phyloP scores from a whole-genome alignment of 306 rosid genomes.

The Rosa persica region DNA sequence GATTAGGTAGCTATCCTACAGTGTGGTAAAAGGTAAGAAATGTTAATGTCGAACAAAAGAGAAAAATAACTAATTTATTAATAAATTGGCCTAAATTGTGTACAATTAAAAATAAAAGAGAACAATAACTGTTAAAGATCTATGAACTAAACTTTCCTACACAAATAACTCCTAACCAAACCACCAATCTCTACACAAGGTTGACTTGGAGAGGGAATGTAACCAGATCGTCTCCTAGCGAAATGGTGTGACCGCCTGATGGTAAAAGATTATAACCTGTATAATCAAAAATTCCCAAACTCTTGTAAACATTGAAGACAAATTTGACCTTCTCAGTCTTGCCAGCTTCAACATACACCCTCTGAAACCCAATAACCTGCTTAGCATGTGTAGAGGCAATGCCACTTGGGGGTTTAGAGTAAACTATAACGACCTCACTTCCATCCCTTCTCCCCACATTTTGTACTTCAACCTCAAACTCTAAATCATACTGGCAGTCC shows the following conservation, averaged over 20 bases:
- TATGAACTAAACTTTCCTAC: background rate
- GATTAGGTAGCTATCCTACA: background rate
- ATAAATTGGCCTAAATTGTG: background rate
- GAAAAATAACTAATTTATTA: background rate
- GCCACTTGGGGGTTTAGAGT: conserved; percentile 29
- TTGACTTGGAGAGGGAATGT: conserved; percentile 12
- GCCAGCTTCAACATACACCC: conserved; percentile 27
- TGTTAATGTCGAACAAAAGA: background rate
- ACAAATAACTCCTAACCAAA: background rate
- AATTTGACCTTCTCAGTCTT: conserved; percentile 9
- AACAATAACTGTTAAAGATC: background rate
- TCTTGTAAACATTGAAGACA: conserved; percentile 23
- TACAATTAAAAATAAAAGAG: background rate
- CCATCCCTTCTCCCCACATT: conserved; percentile 29
- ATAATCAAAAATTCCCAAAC: conserved; percentile 29
- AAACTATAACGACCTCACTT: conserved; percentile 26
- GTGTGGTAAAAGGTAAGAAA: no score
- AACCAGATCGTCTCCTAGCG: conserved; percentile 14
- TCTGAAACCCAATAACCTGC: conserved; percentile 36
- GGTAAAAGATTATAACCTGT: conserved; percentile 24
- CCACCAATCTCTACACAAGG: background rate
- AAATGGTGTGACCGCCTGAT: conserved; percentile 29
- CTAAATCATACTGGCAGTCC: conserved; percentile 7
- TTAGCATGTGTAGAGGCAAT: conserved; percentile 19
- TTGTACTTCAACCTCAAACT: conserved; percentile 15